Percentiles rank a stretch among this genome's conserved stretches.
Conservation (phyloP, 202 grass and related monocot genomes). For the Panicum hallii region DNA sequence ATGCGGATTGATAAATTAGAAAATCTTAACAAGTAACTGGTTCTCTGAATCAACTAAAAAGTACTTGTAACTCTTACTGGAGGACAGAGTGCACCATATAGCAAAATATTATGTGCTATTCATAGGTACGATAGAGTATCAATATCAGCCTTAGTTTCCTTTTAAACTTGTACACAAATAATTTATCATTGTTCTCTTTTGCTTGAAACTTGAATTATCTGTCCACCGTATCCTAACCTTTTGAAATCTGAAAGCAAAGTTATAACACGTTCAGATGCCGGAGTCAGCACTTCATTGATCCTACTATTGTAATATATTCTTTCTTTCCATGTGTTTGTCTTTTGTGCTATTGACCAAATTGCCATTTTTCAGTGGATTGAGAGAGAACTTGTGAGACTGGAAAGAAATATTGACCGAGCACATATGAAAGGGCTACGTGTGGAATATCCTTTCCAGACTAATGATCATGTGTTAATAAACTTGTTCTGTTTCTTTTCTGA, state of each 20-base stretch:
- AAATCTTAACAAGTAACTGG: slow-evolving; percentile 28
- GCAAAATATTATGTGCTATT: slow-evolving; percentile 21
- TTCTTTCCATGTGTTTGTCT: slow-evolving; percentile 7
- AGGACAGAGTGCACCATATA: slow-evolving; percentile 2
- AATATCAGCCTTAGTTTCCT: slow-evolving; percentile 8
- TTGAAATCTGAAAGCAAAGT: slow-evolving; percentile 26
- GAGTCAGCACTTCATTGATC: slow-evolving; percentile 1
- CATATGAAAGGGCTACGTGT: slow-evolving; percentile 63
- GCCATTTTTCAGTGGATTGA: slow-evolving; percentile 79
- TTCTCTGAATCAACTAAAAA: slow-evolving; percentile 12
- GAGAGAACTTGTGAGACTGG: slow-evolving; percentile 63
- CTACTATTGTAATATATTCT: not conserved
- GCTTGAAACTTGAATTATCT: slow-evolving; percentile 29
- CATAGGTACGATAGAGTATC: not conserved
- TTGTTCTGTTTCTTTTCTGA: slow-evolving; percentile 38
- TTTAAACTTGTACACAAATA: slow-evolving; percentile 20
- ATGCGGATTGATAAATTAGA: slow-evolving; percentile 8
- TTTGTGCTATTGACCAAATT: slow-evolving; percentile 25
- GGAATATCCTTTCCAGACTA: slow-evolving; percentile 82
- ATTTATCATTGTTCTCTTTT: slow-evolving; percentile 19
- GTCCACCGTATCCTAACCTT: slow-evolving; percentile 32
- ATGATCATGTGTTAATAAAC: slow-evolving; percentile 30
- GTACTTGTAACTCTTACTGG: slow-evolving; percentile 8
- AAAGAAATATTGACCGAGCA: slow-evolving; percentile 58
- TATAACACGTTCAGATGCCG: slow-evolving; percentile 1